A percentile compares a stretch with the other conserved stretches of the same genome.
Conservation (phyloP, 208 protist genomes). For the Leishmania turanica region DNA sequence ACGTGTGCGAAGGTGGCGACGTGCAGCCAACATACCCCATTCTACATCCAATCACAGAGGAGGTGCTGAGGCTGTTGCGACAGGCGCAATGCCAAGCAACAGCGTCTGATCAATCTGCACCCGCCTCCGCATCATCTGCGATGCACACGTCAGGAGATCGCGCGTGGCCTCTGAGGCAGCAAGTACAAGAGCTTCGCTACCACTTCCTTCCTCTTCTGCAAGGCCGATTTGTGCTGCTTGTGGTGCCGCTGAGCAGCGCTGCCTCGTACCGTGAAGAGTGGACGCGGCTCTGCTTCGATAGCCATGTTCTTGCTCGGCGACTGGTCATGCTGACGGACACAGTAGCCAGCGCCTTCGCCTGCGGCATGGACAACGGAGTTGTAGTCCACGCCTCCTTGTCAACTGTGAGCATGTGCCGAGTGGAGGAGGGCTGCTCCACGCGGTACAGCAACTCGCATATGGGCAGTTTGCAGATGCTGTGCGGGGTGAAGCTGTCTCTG, state of each 20-base stretch:
- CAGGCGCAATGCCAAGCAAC: not conserved
- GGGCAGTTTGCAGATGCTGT: constrained; percentile 12
- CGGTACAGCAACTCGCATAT: constrained; percentile 24
- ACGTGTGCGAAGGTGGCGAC: constrained; percentile 46
- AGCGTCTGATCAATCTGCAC: not conserved
- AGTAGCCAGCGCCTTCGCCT: constrained; percentile 52
- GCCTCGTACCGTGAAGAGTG: constrained; percentile 39
- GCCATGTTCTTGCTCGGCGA: constrained; percentile 23
- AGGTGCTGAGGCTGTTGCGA: constrained; percentile 13
- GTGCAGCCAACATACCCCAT: constrained; percentile 40
- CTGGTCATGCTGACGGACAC: constrained; percentile 65
- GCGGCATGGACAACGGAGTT: constrained; percentile 33
- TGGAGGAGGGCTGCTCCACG: constrained; percentile 20
- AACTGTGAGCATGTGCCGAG: constrained; percentile 16
- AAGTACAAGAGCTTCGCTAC: not conserved
- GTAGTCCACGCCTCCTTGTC: constrained; percentile 28
- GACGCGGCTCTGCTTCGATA: constrained; percentile 33
- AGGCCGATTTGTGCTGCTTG: constrained; percentile 39
- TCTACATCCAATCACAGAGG: constrained; percentile 26
- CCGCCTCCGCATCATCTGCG: not conserved
- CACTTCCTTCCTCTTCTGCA: constrained; percentile 37
- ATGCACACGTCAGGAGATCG: not conserved
- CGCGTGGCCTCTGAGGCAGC: not conserved
- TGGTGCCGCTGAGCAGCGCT: constrained; percentile 36
- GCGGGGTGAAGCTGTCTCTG: constrained; percentile 1